Conservation (phyloP, 2,329 filamentous ascomycete genomes). For the Metarhizium robertsii region DNA sequence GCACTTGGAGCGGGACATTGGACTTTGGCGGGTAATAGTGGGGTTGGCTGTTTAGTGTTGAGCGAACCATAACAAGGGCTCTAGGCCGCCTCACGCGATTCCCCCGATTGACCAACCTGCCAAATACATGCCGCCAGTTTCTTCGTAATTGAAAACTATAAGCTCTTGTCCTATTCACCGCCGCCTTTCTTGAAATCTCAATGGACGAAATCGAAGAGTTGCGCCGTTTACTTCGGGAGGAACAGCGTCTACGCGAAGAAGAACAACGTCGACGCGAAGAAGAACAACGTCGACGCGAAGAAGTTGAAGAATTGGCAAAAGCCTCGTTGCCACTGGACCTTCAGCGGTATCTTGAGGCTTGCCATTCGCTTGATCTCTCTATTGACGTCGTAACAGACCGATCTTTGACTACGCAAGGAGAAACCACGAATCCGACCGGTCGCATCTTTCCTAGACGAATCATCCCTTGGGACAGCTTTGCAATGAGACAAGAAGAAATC, state of each 20-base stretch:
- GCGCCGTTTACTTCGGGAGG: neutral
- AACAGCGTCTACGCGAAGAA: too few relatives aligned
- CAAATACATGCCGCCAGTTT: too few relatives aligned
- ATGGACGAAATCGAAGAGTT: neutral
- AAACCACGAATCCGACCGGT: slow-evolving; percentile 22
- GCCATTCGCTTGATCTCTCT: slow-evolving; percentile 20
- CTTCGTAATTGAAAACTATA: neutral
- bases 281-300: slow-evolving; percentile 16
- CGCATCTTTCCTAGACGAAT: slow-evolving; percentile 25
- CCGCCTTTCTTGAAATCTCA: neutral
- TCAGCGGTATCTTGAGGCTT: slow-evolving; percentile 21
- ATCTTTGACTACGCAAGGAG: slow-evolving; percentile 22
- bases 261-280: too few relatives aligned
- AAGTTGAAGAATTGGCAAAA: slow-evolving; percentile 15
- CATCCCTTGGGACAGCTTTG: slow-evolving; percentile 25
- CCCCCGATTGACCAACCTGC: too few relatives aligned
- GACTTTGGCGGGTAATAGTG: too few relatives aligned
- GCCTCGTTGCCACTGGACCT: slow-evolving; percentile 15
- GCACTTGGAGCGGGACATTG: too few relatives aligned
- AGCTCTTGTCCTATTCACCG: too few relatives aligned
- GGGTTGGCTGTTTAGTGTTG: too few relatives aligned
- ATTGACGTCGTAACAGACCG: slow-evolving; percentile 22
- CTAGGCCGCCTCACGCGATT: too few relatives aligned
- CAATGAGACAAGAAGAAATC: slow-evolving; percentile 19
- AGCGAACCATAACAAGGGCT: too few relatives aligned